Conservation (phyloP, 371 early-diverging fungal genomes). For the Mortierella sp. region DNA sequence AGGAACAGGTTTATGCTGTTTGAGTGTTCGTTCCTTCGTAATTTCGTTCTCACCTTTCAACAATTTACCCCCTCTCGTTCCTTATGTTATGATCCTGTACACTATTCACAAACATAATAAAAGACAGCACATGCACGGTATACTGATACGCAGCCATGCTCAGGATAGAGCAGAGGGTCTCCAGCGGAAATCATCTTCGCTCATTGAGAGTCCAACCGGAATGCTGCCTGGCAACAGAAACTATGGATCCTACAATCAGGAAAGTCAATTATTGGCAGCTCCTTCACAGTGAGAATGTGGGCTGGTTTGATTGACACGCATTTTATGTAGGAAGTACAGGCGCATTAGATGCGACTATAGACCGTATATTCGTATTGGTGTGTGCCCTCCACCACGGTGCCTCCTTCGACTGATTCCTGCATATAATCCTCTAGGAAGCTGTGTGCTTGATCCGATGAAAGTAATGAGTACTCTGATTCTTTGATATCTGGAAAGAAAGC, state of each 20-base stretch:
- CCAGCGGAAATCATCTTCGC: too few species aligned
- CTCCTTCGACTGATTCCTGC: slow-evolving; percentile 57
- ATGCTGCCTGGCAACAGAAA: too few species aligned
- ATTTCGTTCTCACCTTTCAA: neutral
- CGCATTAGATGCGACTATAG: slow-evolving; percentile 48
- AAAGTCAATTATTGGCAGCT: too few species aligned
- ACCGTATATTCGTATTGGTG: slow-evolving; percentile 63
- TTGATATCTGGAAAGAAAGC: slow-evolving; percentile 73
- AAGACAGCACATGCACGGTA: too few species aligned
- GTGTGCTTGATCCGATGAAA: slow-evolving; percentile 40
- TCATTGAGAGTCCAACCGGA: too few species aligned
- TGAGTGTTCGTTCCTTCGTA: neutral
- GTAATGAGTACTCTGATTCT: slow-evolving; percentile 5
- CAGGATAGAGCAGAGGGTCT: too few species aligned
- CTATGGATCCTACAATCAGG: too few species aligned
- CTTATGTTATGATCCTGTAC: too few species aligned
- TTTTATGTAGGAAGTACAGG: neutral
- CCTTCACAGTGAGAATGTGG: neutral
- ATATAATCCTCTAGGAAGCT: slow-evolving; percentile 56
- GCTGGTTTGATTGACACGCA: neutral
- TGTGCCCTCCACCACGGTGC: slow-evolving; percentile 57
- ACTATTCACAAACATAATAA: too few species aligned
- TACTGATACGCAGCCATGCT: too few species aligned
- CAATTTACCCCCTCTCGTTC: neutral
- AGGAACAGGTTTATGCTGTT: slow-evolving; percentile 8